Evolutionary conservation across 257 asterid species (phyloP), one percentile per base, ranked within the genome.

Genomic region (Fraxinus excelsior): DNA sequence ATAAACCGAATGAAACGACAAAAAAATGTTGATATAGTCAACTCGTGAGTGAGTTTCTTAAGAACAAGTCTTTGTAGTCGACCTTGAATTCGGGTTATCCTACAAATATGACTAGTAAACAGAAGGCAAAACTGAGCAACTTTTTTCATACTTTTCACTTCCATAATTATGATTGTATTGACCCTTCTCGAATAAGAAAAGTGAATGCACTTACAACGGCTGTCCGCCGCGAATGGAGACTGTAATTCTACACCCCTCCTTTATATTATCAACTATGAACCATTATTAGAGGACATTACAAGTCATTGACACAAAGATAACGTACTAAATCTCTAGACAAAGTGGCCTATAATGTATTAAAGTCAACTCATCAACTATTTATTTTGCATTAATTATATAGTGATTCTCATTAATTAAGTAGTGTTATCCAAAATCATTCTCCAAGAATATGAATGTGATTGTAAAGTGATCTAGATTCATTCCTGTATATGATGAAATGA

Each of bases 401-500:
- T 14, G 4, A 46, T 4, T 58, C 3, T 7, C 68, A 62, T 65
- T 34, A 9, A 26, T 16, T 60, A 75, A 75, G 62, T 58, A 28
- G 5, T 23, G 6, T 58, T 58, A 60, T 74, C 37, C 66, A 67
- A 25, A 64, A 60, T 21, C 13, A 26, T 62, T 14, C 21, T 18
- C 72, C 26, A 65, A 65, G 53, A 28, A 34, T 23, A 23, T 75
- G 42, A 60, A 79, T 79, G 26, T 42, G 38, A 42, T 26, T 5
- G 74, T 7, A 16, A 53, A 44, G 28, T 2, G 70, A 74, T 72
- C 83, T 32, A 79, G 79, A 40, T 76, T 44, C 84, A 73, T 44
- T 70, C 56, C 7, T 60, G 16, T 12, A 40, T 53, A 34, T 56
- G 56, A 0, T n/a, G 2, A 68, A 29, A 38, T 67, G 19, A 21